Evolutionary conservation across 2,329 filamentous ascomycete genomes (phyloP), one percentile per base, ranked within the genome.

Genomic region (Lecanoromycetidae sp.): DNA sequence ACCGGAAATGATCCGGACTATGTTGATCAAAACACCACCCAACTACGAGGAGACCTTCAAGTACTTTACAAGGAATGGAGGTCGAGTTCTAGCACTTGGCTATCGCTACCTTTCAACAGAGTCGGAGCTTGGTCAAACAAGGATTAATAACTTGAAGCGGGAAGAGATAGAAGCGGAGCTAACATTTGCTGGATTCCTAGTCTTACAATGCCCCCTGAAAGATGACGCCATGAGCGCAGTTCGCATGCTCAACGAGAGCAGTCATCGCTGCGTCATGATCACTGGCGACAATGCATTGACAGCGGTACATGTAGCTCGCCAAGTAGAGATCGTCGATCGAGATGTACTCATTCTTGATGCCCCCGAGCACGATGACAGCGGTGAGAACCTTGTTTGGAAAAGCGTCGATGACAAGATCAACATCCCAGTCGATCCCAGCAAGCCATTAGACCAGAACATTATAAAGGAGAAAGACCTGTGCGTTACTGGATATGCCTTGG

Each of bases 41-140:
- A 79, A 94, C 61, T 98, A 98, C 60, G 91, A 98, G 63, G 91
- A 96, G 67, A 98, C 91, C 0, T 98, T 80, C 76, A 98, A 96
- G 66, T 87, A 94, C 68, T 98, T 96, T 60, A 96, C 90, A 46
- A 80, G 91, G 54, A 94, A 93, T 57, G 91, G 91, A 57, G 93
- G 87, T 35, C 84, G 91, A 70, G 91, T 98, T 12, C 75, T 98
- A 30, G 87, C 90, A 39, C 76, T 98, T 34, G 91, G 84, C 30
- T 96, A 93, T 71, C 95, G 95, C 71, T 87, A 88, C 61, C 74
- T 98, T 12, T 82, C 87, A 2, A 71, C 75, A 3, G 87, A 93
- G 35, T 75, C 78, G 30, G 91, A 98, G 61, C 74, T 95, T 52
- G 82, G 87, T 35, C 77, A 86, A 55, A 76, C 77, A 62, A 86